phyloP scores from a whole-genome alignment of 495 filamentous ascomycete species.

The Apiosordaria backusii region DNA sequence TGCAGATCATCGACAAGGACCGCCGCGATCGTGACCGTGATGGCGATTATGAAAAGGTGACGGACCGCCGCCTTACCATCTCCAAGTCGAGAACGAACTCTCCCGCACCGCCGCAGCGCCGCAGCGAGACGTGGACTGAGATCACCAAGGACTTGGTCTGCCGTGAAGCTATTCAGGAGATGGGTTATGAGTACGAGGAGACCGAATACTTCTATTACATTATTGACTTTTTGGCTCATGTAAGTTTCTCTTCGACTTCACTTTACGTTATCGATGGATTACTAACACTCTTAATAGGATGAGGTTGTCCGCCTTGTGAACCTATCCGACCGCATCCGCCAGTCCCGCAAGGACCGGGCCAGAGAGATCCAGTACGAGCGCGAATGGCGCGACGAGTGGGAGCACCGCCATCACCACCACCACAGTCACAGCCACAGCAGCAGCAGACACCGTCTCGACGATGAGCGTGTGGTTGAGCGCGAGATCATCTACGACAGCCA shows the following conservation, averaged over 20 bases:
- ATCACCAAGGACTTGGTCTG: constrained; percentile 92
- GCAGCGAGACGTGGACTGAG: constrained; percentile 88
- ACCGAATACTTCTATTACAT: constrained; percentile 87
- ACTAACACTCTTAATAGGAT: constrained; percentile 55
- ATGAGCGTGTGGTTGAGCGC: constrained; percentile 57
- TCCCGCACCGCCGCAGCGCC: constrained; percentile 29
- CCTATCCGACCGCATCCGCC: constrained; percentile 76
- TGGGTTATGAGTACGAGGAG: constrained; percentile 90
- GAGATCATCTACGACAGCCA: constrained; percentile 54
- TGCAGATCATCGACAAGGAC: constrained; percentile 43
- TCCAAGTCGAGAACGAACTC: constrained; percentile 25
- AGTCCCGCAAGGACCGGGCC: constrained; percentile 68
- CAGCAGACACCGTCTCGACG: constrained; percentile 41
- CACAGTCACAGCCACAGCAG: constrained; percentile 33
- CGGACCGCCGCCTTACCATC: constrained; percentile 43
- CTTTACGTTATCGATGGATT: constrained; percentile 8
- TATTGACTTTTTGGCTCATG: constrained; percentile 83
- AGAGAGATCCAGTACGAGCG: constrained; percentile 81
- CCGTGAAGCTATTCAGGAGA: constrained; percentile 77
- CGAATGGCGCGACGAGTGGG: constrained; percentile 58
- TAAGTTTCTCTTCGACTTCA: constrained; percentile 46
- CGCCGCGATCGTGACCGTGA: constrained; percentile 35
- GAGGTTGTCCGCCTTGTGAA: constrained; percentile 83
- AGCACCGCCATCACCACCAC: constrained; percentile 50
- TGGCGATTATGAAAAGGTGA: constrained; percentile 43